Evolutionary conservation across 2,329 filamentous ascomycete species (phyloP).

Genomic region (Cytospora mali): DNA sequence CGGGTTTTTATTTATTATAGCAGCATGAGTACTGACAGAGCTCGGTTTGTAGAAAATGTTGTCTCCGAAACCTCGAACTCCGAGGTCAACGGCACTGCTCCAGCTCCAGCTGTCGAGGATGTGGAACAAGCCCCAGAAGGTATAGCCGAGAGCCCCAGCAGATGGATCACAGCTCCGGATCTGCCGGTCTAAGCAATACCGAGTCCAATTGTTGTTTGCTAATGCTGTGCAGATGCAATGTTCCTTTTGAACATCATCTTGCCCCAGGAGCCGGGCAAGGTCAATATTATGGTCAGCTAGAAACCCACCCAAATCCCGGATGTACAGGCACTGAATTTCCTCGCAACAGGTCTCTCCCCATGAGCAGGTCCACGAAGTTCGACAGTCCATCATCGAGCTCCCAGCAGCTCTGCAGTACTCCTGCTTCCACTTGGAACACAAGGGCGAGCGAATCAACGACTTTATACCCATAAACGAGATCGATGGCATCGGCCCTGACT

Average conservation of each 20-base stretch:
- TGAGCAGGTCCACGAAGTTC: slow-evolving; percentile 96
- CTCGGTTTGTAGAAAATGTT: slow-evolving; percentile 16
- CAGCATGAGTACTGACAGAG: slow-evolving; percentile 20
- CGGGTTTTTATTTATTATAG: not conserved
- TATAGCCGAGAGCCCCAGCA: slow-evolving; percentile 35
- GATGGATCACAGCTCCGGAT: not conserved
- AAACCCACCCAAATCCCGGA: slow-evolving; percentile 16
- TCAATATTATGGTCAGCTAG: slow-evolving; percentile 77
- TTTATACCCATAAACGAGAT: slow-evolving; percentile 92
- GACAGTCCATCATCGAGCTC: slow-evolving; percentile 92
- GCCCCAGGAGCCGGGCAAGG: slow-evolving; percentile 76
- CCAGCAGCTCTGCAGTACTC: slow-evolving; percentile 95
- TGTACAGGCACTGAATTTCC: slow-evolving; percentile 32
- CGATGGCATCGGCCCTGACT: slow-evolving; percentile 72
- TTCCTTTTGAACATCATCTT: slow-evolving; percentile 74
- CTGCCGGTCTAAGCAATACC: not conserved
- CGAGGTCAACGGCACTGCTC: slow-evolving; percentile 21
- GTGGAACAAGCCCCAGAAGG: slow-evolving; percentile 39
- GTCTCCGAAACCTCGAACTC: slow-evolving; percentile 13
- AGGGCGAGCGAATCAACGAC: slow-evolving; percentile 89
- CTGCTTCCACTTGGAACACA: slow-evolving; percentile 96
- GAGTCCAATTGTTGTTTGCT: slow-evolving; percentile 25
- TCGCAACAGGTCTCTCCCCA: slow-evolving; percentile 74
- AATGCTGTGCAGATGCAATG: slow-evolving; percentile 46
- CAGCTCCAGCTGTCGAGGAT: slow-evolving; percentile 32